These are phyloP conservation scores for Testicularia cyperi DNA, from an alignment of 1,284 basidiomycete genomes.

Conservation along the genomic window DNA sequence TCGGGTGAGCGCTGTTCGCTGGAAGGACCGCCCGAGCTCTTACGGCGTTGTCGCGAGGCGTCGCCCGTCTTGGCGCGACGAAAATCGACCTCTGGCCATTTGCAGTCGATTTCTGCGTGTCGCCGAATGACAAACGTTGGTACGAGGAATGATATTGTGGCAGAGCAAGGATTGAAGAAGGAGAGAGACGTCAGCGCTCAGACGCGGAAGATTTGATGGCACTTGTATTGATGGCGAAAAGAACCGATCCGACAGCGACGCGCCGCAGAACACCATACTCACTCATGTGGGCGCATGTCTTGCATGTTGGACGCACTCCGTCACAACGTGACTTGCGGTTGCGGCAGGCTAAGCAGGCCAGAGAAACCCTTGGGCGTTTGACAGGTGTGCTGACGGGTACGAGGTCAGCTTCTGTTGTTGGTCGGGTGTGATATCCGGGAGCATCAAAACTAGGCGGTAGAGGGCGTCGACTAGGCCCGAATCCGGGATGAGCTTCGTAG, in stretches of 20 bases:
- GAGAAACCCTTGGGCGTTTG: constrained; percentile 40
- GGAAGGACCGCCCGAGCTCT: constrained; percentile 10
- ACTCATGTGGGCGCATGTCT: constrained; percentile 40
- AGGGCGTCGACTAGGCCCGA: constrained; percentile 11
- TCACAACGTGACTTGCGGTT: constrained; percentile 42
- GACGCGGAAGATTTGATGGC: too few species aligned
- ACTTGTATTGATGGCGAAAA: too few species aligned
- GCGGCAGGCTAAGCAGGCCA: constrained; percentile 35
- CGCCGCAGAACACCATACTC: too few species aligned
- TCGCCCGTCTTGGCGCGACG: constrained; percentile 37
- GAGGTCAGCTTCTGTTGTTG: constrained; percentile 5
- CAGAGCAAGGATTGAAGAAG: not conserved
- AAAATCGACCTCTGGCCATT: constrained; percentile 42
- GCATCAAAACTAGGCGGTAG: constrained; percentile 11
- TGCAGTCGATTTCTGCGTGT: constrained; percentile 39
- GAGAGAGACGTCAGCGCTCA: too few species aligned
- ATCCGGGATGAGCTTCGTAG: constrained; percentile 6
- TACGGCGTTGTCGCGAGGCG: constrained; percentile 16
- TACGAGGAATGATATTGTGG: too few species aligned
- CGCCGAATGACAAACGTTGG: too few species aligned
- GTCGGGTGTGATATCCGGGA: constrained; percentile 5
- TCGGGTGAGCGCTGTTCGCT: constrained; percentile 12
- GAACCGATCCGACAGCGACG: too few species aligned
- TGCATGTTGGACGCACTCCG: constrained; percentile 36
- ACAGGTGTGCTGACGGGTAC: constrained; percentile 9